Evolutionary conservation across 2,329 filamentous ascomycete genomes (phyloP), one percentile per base, ranked within the genome.

Genomic region (Elsinoe ampelina): DNA sequence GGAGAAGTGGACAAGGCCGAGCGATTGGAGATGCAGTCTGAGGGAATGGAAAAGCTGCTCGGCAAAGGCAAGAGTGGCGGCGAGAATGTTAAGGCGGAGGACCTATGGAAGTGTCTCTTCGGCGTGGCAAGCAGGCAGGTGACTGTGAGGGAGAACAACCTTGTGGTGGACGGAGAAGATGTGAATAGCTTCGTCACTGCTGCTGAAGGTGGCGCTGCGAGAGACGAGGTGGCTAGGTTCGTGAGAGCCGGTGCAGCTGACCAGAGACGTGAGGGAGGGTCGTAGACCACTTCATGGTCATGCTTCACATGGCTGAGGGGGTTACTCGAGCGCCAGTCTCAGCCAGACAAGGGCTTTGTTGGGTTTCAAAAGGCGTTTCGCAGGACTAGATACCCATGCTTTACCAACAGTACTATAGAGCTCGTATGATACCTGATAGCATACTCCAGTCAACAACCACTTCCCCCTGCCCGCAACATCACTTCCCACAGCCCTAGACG

Each of bases 31-130:
- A 71, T 96, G 63, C 82, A 95, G 71, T 80, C 86, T 59, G 86
- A 85, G 5, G 77, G 82, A 1, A 71, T 95, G 35, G 79, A 80
- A 0, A 84, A 81, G 62, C 70, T 96, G 57, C 81, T 96, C 72
- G 81, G 79, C 38, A 85, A 84, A 61, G 81, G 83, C 22, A 81
- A 80, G 57, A 78, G 80, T 1, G 85, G 85, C 0, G 92, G 92
- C 0, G 93, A 97, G 71, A 75, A 87, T 57, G 87, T 97, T 2
- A 78, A 82, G 43, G 80, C 86, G 61, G 80, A 83, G 11, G 92
- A 96, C 68, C 67, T 97, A 42, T 96, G 91, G 92, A 81, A 83
- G 61, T 97, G 92, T 70, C 73, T 96, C 1, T 96, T 96, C 75
- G 87, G 87, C 0, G 76, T 77, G 13, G 66, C 67, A 35, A 71